Conservation (phyloP, 345 rosid species). For the Chamaenerion angustifolium region DNA sequence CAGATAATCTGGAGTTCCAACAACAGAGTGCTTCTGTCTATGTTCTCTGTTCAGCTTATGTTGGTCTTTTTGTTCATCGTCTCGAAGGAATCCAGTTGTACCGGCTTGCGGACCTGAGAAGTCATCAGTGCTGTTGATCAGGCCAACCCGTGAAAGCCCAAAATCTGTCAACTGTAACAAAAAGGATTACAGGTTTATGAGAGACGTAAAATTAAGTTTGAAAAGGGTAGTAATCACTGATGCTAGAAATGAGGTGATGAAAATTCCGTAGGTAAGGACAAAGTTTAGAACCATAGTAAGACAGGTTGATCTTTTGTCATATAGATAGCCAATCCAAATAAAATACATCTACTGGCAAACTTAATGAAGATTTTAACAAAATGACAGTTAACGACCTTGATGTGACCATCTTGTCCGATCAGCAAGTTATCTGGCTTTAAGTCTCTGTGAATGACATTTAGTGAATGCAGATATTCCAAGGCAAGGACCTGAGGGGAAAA, state of each 20-base stretch:
- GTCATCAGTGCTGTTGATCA: constrained; percentile 91
- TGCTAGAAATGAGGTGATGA: no score
- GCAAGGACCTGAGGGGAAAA: constrained; percentile 78
- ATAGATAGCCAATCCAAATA: not conserved
- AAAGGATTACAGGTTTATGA: constrained; percentile 17
- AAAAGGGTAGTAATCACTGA: no score
- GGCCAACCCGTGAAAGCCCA: constrained; percentile 96
- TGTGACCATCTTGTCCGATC: constrained; percentile 96
- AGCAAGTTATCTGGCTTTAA: constrained; percentile 94
- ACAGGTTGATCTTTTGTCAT: no score
- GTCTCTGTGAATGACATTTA: constrained; percentile 88
- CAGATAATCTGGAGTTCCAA: constrained; percentile 95
- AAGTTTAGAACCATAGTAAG: no score
- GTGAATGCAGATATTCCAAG: constrained; percentile 88
- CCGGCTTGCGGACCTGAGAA: constrained; percentile 60
- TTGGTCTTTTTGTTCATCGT: constrained; percentile 35
- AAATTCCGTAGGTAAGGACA: no score
- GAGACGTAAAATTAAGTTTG: not conserved
- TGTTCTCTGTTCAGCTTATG: constrained; percentile 34
- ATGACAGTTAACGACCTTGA: constrained; percentile 52
- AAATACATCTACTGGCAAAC: not conserved
- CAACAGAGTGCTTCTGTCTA: constrained; percentile 62
- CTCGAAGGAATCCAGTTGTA: constrained; percentile 35
- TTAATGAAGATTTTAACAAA: constrained; percentile 1
- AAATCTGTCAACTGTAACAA: constrained; percentile 92